These are phyloP conservation scores for Hypoxylon sp. DNA, from an alignment of 2,329 filamentous ascomycete genomes.

Conservation along the genomic window DNA sequence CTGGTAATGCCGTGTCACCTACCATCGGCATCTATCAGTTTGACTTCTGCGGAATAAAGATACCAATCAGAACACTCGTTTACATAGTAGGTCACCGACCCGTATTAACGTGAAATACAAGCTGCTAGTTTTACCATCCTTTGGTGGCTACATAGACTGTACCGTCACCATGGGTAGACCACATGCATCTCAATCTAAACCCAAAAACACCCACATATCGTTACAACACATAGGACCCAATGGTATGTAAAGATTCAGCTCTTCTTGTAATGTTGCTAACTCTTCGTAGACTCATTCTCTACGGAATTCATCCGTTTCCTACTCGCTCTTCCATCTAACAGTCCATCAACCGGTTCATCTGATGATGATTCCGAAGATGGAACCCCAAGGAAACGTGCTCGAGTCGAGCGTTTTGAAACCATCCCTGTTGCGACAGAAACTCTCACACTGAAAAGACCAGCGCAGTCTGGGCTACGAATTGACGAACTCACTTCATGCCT, in stretches of 20 bases:
- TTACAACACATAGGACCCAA: neutral
- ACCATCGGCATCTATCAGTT: too few species aligned
- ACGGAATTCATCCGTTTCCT: constrained; percentile 27
- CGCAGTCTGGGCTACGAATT: neutral
- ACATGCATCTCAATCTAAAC: too few species aligned
- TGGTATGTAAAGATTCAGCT: constrained; percentile 9
- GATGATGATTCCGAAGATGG: constrained; percentile 10
- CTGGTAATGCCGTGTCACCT: too few species aligned
- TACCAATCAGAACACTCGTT: too few species aligned
- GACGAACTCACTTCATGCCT: constrained; percentile 8
- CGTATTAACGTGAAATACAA: too few species aligned
- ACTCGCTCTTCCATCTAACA: constrained; percentile 13
- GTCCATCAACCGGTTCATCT: neutral
- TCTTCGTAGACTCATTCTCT: constrained; percentile 29
- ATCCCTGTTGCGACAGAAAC: constrained; percentile 37
- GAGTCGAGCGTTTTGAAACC: constrained; percentile 29
- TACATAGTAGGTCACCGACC: too few species aligned
- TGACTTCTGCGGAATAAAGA: too few species aligned
- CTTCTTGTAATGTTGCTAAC: constrained; percentile 1
- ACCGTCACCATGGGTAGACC: too few species aligned
- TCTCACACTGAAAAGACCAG: constrained; percentile 32
- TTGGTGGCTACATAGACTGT: too few species aligned
- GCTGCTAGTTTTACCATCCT: too few species aligned
- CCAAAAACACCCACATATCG: neutral
- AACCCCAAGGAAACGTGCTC: constrained; percentile 37